Conservation (phyloP, 768 basidiomycete species). For the Trametes coccinea region DNA sequence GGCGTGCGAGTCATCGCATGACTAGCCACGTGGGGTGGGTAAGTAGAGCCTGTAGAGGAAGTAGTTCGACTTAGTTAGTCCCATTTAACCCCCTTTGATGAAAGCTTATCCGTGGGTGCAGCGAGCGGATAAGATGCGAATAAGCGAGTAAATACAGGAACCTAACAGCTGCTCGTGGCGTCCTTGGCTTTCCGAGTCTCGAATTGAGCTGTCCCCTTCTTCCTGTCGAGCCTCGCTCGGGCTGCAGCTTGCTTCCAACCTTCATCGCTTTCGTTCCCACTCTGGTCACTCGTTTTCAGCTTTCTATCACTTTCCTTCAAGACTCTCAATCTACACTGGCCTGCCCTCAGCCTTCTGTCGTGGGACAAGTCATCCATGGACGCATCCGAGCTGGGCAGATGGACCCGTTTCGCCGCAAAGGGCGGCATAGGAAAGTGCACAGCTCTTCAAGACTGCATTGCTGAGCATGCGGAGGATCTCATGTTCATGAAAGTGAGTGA, state of each 20-base stretch:
- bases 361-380: constrained; percentile 50
- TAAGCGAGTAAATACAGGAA: too few species aligned
- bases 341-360: background rate
- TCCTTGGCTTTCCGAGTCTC: too few species aligned
- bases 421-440: constrained; percentile 84
- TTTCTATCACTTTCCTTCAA: background rate
- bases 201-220: background rate
- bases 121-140: too few species aligned
- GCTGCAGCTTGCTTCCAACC: background rate
- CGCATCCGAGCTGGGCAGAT: constrained; percentile 68
- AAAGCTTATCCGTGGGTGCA: too few species aligned
- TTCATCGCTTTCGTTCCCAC: background rate
- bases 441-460: constrained; percentile 73
- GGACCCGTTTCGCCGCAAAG: constrained; percentile 83
- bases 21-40: background rate
- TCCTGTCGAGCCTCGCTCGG: background rate
- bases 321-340: too few species aligned
- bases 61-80: too few species aligned
- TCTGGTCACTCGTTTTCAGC: constrained; percentile 2
- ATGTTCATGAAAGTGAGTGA: constrained; percentile 80
- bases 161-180: too few species aligned
- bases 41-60: too few species aligned
- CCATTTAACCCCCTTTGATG: too few species aligned
- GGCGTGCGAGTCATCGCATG: background rate
- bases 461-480: constrained; percentile 70